A percentile compares a stretch with the other conserved stretches of the same genome.
Evolutionary conservation across 179 eudicot genomes (phyloP).

Genomic region (Silene coronaria): DNA sequence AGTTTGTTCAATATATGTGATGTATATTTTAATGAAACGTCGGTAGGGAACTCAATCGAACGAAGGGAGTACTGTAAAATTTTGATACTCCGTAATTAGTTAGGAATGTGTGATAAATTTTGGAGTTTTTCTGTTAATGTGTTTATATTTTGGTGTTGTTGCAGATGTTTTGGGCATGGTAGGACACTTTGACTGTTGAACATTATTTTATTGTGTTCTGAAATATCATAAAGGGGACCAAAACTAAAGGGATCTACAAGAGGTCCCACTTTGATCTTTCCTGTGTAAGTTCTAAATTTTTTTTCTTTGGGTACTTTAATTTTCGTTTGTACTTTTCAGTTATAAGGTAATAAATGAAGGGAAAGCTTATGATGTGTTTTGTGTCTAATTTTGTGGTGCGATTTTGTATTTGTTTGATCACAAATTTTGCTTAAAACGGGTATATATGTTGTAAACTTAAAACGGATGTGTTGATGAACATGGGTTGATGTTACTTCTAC

Average conservation of each 20-base stretch:
- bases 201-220: constrained; percentile 5
- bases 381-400: neutral
- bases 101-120: neutral
- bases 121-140: neutral
- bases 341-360: too few species aligned
- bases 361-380: too few species aligned
- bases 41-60: too few species aligned
- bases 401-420: neutral
- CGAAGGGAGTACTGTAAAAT: neutral
- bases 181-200: neutral
- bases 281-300: neutral
- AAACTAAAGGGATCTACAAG: neutral
- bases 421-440: too few species aligned
- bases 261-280: constrained; percentile 1
- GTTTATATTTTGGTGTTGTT: neutral
- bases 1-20: too few species aligned
- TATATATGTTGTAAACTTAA: too few species aligned
- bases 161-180: too few species aligned
- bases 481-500: neutral
- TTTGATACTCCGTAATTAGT: neutral
- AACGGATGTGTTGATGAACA: neutral
- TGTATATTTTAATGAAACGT: too few species aligned
- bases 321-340: too few species aligned
- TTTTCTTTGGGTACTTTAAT: neutral
- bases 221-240: neutral